These are phyloP conservation scores for Boehmeria nivea DNA, from an alignment of 306 rosid genomes.

Conservation along the genomic window DNA sequence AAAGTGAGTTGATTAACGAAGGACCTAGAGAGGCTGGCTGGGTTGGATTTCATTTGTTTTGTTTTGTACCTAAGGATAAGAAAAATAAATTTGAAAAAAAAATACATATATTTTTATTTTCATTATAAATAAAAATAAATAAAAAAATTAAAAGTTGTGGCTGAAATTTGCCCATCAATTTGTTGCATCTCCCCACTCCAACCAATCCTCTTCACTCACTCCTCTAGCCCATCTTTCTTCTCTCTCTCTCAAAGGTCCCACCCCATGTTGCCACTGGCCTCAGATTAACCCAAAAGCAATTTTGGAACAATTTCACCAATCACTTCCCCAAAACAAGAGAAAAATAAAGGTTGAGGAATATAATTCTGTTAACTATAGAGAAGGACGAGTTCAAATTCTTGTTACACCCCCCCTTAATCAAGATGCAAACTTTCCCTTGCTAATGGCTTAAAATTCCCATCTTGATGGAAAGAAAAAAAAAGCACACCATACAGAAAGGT, in stretches of 20 bases:
- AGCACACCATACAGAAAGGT: neutral
- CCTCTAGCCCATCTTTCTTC: conserved; percentile 15
- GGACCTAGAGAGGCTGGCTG: conserved; percentile 34
- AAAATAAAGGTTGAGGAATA: conserved; percentile 9
- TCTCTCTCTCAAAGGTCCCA: conserved; percentile 18
- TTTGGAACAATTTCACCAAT: conserved; percentile 10
- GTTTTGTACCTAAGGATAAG: conserved; percentile 36
- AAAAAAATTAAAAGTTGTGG: conserved; percentile 54
- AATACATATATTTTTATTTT: neutral
- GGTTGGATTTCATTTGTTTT: conserved; percentile 42
- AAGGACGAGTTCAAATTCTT: too few relatives aligned
- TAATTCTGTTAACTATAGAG: conserved; percentile 11
- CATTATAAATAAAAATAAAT: conserved; percentile 4
- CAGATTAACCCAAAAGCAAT: conserved; percentile 14
- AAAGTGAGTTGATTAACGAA: conserved; percentile 30
- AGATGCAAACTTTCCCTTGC: conserved; percentile 17
- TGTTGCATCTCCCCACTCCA: conserved; percentile 33
- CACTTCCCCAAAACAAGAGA: neutral
- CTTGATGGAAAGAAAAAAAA: conserved; percentile 15
- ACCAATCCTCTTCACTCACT: conserved; percentile 42
- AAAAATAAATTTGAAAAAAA: conserved; percentile 17
- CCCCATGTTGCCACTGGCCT: conserved; percentile 44
- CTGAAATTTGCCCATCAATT: conserved; percentile 50
- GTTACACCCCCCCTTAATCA: too few relatives aligned
- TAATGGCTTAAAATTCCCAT: conserved; percentile 26